Evolutionary conservation across 192 early-diverging fungal species (phyloP), one percentile per base, ranked within the genome.

Genomic region (Mortierella hygrophila): DNA sequence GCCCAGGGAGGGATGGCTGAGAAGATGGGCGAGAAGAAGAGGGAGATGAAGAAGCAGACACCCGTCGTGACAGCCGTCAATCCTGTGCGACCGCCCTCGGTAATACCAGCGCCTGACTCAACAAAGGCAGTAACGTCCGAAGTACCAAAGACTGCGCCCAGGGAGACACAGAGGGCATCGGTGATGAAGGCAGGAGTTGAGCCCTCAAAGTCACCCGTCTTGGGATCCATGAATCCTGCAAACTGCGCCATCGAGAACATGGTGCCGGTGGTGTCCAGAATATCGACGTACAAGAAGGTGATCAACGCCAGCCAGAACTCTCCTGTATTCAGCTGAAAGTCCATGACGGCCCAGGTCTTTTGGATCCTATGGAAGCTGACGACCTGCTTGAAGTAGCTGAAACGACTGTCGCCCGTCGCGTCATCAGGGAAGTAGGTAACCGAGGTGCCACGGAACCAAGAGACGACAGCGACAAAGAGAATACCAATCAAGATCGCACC

Each of bases 1-100:
- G 96, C 93, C 95, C 95, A 96, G 6, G 95, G 94, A 70, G 96
- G 96, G 88, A 97, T 94, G 32, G 93, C 92, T 4, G 95, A 95
- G 79, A 96, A 96, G 85, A 97, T 95, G 35, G 96, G 96, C 0
- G 95, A 91, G 77, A 97, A 96, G 91, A 97, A 96, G 46, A 97
- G 87, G 23, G 92, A 90, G 47, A 97, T 83, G 74, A 97, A 94
- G 89, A 97, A 96, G 77, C 92, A 90, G 77, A 96, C 80, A 4
- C 91, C 91, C 21, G 92, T 90, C 8, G 91, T 89, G 38, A 97
- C 89, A 16, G 93, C 94, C 15, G 95, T 94, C 70, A 97, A 91
- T 41, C 96, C 96, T 0, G 96, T 97, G 20, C 91, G 87, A 16
- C 93, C 96, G 55, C 96, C 96, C 85, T 96, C 95, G 44, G 95